Evolutionary conservation across 2,329 filamentous ascomycete species (phyloP), one percentile per base, ranked within the genome.

Genomic region (Aspergillus sp.): DNA sequence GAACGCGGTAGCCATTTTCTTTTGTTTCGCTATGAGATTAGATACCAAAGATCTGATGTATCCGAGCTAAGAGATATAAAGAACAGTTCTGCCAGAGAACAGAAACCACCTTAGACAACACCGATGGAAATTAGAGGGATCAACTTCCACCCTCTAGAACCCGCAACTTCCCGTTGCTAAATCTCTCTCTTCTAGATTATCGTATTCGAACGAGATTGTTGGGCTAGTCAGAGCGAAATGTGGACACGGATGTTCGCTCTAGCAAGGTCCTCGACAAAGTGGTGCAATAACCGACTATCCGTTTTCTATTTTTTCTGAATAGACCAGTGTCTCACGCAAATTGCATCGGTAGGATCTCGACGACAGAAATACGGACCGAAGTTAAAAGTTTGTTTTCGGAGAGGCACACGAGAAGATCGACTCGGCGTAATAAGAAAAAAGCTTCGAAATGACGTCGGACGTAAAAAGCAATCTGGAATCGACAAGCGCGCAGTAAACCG

Each of bases 1-100:
- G 74, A 97, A 96, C 34, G 85, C 81, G 60, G 76, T 69, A 62
- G 74, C 74, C 80, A 82, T 81, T 60, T 61, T 60, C n/a, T n/a
- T n/a, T n/a, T n/a, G n/a, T 52, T 39, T 50, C 36, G 51, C 20
- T 61, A 42, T 58, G 47, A 47, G 3, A 4, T 11, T 58, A 36
- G 51, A 42, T 48, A 53, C 11, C 41, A 48, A 38, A 56, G 53
- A 55, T 61, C 57, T 64, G 55, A 52, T 52, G 61, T 59, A 59
- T 62, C 61, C 56, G 66, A 60, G 59, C 58, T 58, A 60, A 53
- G 54, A 56, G 56, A 52, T 45, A 36, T 42, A 5, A 12, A 55
- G 47, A 57, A 59, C 38, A 53, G 62, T 63, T 71, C 65, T 69
- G 57, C 67, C 66, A 64, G 53, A 63, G 64, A 67, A 68, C 65